Evolutionary conservation across 345 rosid genomes (phyloP).

Genomic region (Hypericum perforatum): DNA sequence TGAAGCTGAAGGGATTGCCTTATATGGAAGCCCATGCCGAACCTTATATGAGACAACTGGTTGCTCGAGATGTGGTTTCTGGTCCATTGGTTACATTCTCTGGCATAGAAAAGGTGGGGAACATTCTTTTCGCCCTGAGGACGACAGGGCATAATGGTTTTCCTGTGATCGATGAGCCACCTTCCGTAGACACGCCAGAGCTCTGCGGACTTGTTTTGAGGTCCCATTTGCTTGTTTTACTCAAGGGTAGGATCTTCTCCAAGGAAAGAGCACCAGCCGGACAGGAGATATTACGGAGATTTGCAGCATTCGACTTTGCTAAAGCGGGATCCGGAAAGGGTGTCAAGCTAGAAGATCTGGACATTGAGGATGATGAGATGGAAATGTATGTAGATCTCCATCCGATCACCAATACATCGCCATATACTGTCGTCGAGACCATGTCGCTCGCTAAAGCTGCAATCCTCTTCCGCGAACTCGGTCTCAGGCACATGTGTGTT

Average conservation of each 20-base stretch:
- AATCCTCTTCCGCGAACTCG: background rate
- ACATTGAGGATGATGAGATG: constrained; percentile 1
- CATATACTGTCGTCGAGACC: background rate
- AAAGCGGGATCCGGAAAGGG: constrained; percentile 1
- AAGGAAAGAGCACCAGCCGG: background rate
- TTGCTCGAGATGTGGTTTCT: background rate
- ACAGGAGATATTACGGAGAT: background rate
- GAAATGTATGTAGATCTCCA: constrained; percentile 2
- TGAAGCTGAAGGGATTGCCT: constrained; percentile 1
- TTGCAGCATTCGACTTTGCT: constrained; percentile 1
- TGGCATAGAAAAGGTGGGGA: background rate
- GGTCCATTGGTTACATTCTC: background rate
- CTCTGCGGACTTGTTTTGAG: constrained; percentile 1
- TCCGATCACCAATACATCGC: background rate
- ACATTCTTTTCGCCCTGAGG: background rate
- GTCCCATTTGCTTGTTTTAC: background rate
- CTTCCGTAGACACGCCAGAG: background rate
- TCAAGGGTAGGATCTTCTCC: constrained; percentile 9
- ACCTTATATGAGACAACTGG: constrained; percentile 1
- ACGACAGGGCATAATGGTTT: background rate
- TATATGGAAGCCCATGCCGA: background rate
- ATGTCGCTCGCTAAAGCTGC: constrained; percentile 2
- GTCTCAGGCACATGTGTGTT: constrained; percentile 1
- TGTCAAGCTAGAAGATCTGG: background rate
- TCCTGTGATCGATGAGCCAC: constrained; percentile 1